Base-by-base conservation (phyloP, 2,329 filamentous ascomycete species). In the Beauveria brongniartii region DNA sequence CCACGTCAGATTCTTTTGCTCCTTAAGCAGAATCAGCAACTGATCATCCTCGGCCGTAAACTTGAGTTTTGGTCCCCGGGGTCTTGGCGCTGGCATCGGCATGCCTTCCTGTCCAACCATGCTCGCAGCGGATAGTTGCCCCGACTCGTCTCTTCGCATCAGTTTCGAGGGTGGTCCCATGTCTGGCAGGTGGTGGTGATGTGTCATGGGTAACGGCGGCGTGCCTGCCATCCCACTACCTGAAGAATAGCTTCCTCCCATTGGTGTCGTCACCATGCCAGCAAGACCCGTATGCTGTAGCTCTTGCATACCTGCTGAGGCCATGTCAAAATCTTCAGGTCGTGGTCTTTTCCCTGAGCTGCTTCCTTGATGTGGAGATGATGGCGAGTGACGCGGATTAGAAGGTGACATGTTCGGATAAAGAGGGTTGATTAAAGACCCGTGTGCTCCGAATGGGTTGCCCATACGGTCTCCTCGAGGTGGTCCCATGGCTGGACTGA, bases 1-100 rank as follows among this genome's bases (percentile, higher is more conserved):
- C 92, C 92, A 97, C 5, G 92, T 96, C 71, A 97, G 79, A 70
- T 91, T 92, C 74, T 94, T 95, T 70, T 94, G 92, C 75, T 97
- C 92, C 74, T 97, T 97, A 64, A 97, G 78, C 70, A 96, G 90
- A 61, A 96, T 87, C 59, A 97, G 80, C 53, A 96, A 78, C 66
- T 90, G 87, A 73, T 97, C 92, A 71, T 97, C 92, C 73, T 96
- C 92, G 10, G 90, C 86, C 1, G 92, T 96, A 71, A 97, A 97
- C 74, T 96, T 96, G 67, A 96, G 80, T 76, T 96, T 97, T 7
- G 92, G 92, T 3, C 91, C 91, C 63, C 90, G 85, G 10, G 92
- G 92, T 67, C 89, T 80, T 57, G 88, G 84, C 48, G 91, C 92
- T 59, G 92, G 92, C 46, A 82, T 75, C 16, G 92, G 92, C 92